Conservation (phyloP, 345 rosid species). For the Linum usitatissimum region DNA sequence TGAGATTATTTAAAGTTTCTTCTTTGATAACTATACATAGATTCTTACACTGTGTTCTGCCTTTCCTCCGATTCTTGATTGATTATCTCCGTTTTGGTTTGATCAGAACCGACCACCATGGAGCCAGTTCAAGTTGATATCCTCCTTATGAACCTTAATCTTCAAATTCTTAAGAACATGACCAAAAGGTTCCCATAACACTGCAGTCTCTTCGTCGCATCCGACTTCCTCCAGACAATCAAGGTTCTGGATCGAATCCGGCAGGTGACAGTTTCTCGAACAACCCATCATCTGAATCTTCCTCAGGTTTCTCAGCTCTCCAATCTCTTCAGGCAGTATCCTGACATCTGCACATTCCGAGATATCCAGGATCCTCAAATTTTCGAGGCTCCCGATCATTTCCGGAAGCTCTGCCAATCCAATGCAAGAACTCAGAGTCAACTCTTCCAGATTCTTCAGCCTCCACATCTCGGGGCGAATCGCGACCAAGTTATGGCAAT, state of each 20-base stretch:
- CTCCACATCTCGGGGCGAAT: conserved; percentile 4
- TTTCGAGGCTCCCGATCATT: conserved; percentile 2
- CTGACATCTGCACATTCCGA: conserved; percentile 4
- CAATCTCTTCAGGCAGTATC: conserved; percentile 9
- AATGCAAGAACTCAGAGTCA: conserved; percentile 10
- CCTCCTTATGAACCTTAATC: conserved; percentile 13
- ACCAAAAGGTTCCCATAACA: conserved; percentile 10
- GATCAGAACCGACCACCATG: not conserved
- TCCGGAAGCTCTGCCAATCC: conserved; percentile 7
- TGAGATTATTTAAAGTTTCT: no score
- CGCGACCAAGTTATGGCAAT: conserved; percentile 7
- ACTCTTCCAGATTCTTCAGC: conserved; percentile 4
- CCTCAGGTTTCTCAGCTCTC: conserved; percentile 2
- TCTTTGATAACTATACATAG: no score
- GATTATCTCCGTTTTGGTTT: no score
- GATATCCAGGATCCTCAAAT: conserved; percentile 8
- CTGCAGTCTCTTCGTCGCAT: conserved; percentile 19
- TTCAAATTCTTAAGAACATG: conserved; percentile 1
- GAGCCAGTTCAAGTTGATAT: conserved; percentile 24
- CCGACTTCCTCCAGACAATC: conserved; percentile 13
- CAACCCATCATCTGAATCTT: conserved; percentile 20
- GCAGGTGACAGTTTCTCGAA: conserved; percentile 13
- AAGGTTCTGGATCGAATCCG: conserved; percentile 15
- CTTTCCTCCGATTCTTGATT: no score
- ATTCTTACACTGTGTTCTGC: no score